Percentiles rank a stretch among this genome's conserved stretches.
Evolutionary conservation across 371 early-diverging fungal genomes (phyloP).

Genomic region (Rhizopus microsporus): DNA sequence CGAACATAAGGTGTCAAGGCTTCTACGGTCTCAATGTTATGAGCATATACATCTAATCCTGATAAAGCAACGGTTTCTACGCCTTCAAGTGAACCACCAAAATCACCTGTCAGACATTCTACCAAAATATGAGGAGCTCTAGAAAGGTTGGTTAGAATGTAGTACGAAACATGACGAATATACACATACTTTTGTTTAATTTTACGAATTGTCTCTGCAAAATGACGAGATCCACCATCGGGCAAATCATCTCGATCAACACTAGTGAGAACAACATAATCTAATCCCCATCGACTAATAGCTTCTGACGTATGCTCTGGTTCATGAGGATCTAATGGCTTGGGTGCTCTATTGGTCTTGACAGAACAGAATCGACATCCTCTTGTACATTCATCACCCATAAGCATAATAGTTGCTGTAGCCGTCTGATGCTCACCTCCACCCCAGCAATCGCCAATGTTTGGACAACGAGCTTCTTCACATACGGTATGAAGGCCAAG

Average conservation of each 20-base stretch:
- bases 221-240: conserved; percentile 94
- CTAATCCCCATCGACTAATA: conserved; percentile 94
- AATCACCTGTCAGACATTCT: conserved; percentile 97
- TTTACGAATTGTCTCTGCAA: conserved; percentile 87
- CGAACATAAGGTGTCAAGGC: conserved; percentile 88
- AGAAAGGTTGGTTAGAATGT: not conserved
- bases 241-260: conserved; percentile 96
- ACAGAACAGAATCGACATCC: conserved; percentile 99
- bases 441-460: conserved; percentile 98
- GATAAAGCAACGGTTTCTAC: conserved; percentile 85
- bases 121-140: conserved; percentile 92
- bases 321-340: conserved; percentile 89
- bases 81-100: conserved; percentile 77
- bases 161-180: not conserved
- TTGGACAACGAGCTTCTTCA: conserved; percentile 97
- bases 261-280: conserved; percentile 96
- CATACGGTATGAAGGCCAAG: conserved; percentile 93
- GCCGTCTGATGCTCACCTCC: conserved; percentile 92
- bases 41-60: conserved; percentile 97
- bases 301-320: conserved; percentile 96
- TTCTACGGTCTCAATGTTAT: conserved; percentile 98
- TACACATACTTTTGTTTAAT: conserved; percentile 76
- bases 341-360: conserved; percentile 90
- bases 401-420: conserved; percentile 98
- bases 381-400: conserved; percentile 98